These are phyloP conservation scores for Vitis rotundifolia DNA, from an alignment of 164 flowering plant species.

Conservation along the genomic window DNA sequence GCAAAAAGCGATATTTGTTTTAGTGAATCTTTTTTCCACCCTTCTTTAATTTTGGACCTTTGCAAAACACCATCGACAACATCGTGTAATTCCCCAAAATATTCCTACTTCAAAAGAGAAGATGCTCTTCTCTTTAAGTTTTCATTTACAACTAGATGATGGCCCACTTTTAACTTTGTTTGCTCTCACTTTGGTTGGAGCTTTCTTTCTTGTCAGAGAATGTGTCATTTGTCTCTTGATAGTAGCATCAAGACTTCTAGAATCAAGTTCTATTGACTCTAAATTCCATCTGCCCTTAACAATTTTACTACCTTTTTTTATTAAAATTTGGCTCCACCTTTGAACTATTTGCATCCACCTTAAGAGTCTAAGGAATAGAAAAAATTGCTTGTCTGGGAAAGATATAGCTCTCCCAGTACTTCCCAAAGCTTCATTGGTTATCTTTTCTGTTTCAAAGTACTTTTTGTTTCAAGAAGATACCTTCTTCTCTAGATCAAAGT, in stretches of 20 bases:
- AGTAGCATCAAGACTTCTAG: slow-evolving; percentile 41
- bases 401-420: slow-evolving; percentile 51
- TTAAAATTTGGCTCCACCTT: slow-evolving; percentile 14
- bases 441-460: slow-evolving; percentile 11
- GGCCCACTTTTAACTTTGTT: slow-evolving; percentile 18
- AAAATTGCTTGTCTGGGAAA: slow-evolving; percentile 37
- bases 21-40: slow-evolving; percentile 14
- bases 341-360: slow-evolving; percentile 22
- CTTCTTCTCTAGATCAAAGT: too few species aligned
- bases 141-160: slow-evolving; percentile 20
- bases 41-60: slow-evolving; percentile 17
- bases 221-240: slow-evolving; percentile 59
- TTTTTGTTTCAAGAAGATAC: too few species aligned
- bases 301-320: slow-evolving; percentile 19
- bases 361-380: slow-evolving; percentile 24
- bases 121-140: slow-evolving; percentile 26
- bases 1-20: too few species aligned
- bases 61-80: slow-evolving; percentile 27
- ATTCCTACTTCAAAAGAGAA: slow-evolving; percentile 43
- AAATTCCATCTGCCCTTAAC: slow-evolving; percentile 38
- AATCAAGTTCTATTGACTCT: slow-evolving; percentile 81
- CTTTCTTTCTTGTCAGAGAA: slow-evolving; percentile 47
- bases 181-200: slow-evolving; percentile 22
- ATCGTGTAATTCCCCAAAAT: slow-evolving; percentile 19
- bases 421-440: slow-evolving; percentile 65